These are phyloP conservation scores for Olyra latifolia DNA, from an alignment of 176 grass and related monocot species.

Conservation along the genomic window DNA sequence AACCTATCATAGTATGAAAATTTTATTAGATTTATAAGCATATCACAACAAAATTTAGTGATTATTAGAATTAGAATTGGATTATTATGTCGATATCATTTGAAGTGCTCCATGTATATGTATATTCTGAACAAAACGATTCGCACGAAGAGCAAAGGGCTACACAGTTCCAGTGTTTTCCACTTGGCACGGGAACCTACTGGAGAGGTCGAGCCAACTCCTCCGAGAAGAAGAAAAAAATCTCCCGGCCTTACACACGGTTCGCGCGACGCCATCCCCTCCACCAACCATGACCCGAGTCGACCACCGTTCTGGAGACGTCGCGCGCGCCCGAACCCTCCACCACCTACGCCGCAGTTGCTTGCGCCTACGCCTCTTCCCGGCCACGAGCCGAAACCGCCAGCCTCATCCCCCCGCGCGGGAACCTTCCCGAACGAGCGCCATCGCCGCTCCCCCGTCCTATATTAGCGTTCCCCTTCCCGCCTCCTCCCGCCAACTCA, in stretches of 20 bases:
- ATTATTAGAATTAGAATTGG: too few relatives aligned
- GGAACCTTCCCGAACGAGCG: conserved; percentile 44
- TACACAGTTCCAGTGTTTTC: conserved; percentile 37
- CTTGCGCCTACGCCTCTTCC: too few relatives aligned
- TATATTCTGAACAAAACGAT: too few relatives aligned
- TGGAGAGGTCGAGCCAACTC: neutral
- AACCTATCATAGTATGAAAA: too few relatives aligned
- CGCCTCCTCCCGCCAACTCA: neutral
- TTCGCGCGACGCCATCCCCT: too few relatives aligned
- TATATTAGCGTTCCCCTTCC: conserved; percentile 17
- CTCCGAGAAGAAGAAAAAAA: neutral
- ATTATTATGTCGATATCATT: too few relatives aligned
- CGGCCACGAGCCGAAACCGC: neutral
- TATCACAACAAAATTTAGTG: too few relatives aligned
- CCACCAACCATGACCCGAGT: neutral
- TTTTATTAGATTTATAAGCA: too few relatives aligned
- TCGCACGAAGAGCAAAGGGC: neutral
- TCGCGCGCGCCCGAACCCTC: conserved; percentile 44
- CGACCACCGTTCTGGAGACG: conserved; percentile 23
- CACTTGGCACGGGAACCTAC: conserved; percentile 16
- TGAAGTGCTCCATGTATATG: too few relatives aligned
- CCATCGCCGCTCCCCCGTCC: neutral
- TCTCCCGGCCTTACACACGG: neutral
- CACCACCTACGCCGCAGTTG: neutral
- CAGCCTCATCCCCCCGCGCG: conserved; percentile 19